phyloP scores from a whole-genome alignment of 495 filamentous ascomycete genomes.

The Pseudomonodictys pantanalensis region DNA sequence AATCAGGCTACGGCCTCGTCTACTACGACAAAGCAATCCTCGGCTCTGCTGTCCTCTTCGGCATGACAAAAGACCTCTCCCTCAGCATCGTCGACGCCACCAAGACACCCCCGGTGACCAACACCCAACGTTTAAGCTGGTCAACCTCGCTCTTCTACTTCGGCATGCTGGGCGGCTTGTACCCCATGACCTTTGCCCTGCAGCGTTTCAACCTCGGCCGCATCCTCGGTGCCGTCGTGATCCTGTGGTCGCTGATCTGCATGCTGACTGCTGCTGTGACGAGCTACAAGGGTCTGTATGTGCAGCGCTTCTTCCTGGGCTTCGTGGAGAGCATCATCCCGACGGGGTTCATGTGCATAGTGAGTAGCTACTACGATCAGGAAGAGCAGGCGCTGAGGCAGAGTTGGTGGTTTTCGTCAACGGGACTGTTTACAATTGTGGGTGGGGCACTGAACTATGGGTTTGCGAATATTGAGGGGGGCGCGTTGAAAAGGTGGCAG shows the following conservation, averaged over 20 bases:
- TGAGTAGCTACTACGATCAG: conserved; percentile 66
- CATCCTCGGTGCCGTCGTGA: conserved; percentile 61
- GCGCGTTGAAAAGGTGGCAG: conserved; percentile 59
- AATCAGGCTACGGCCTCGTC: conserved; percentile 60
- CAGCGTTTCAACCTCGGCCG: conserved; percentile 63
- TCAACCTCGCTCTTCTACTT: conserved; percentile 79
- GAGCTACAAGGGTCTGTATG: conserved; percentile 61
- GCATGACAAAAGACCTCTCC: conserved; percentile 67
- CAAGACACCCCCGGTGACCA: conserved; percentile 53
- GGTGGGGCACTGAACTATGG: conserved; percentile 67
- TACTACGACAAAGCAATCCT: conserved; percentile 80
- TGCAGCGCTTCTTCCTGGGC: conserved; percentile 69
- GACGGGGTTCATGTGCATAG: conserved; percentile 65
- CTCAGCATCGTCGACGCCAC: conserved; percentile 53
- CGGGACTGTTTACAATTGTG: conserved; percentile 65
- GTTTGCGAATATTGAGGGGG: conserved; percentile 61
- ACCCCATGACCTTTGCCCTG: conserved; percentile 66
- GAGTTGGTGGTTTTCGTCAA: conserved; percentile 67
- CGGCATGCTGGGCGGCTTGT: conserved; percentile 69
- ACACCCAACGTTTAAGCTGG: conserved; percentile 67
- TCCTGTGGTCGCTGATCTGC: conserved; percentile 65
- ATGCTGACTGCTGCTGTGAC: conserved; percentile 67
- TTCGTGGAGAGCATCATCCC: conserved; percentile 67
- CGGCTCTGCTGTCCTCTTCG: conserved; percentile 68
- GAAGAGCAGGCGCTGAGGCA: conserved; percentile 64